Conservation (phyloP, 2,329 filamentous ascomycete species). For the Dactylonectria macrodidyma region DNA sequence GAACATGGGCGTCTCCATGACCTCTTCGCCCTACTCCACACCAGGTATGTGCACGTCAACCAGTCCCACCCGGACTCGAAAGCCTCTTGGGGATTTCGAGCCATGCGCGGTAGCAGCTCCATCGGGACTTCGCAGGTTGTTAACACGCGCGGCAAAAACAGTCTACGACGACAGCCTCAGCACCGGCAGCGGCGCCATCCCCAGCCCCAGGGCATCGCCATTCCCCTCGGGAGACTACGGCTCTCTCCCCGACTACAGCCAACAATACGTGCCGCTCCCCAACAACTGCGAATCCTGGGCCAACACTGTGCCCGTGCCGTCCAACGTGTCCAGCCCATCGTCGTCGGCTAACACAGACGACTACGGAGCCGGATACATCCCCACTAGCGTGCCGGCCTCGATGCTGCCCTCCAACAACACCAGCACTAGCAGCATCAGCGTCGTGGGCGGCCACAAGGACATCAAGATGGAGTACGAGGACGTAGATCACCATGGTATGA, state of each 20-base stretch:
- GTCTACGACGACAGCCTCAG: constrained; percentile 61
- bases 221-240: constrained; percentile 63
- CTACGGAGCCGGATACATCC: constrained; percentile 62
- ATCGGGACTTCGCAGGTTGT: not conserved
- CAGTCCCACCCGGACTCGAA: not conserved
- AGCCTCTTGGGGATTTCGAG: too few species aligned
- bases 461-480: constrained; percentile 60
- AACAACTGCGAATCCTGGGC: constrained; percentile 65
- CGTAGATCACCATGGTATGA: constrained; percentile 51
- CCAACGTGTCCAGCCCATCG: constrained; percentile 67
- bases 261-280: constrained; percentile 55
- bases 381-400: constrained; percentile 63
- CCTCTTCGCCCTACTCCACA: constrained; percentile 58
- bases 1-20: constrained; percentile 60
- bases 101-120: too few species aligned
- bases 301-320: constrained; percentile 60
- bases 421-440: constrained; percentile 48
- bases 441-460: constrained; percentile 52
- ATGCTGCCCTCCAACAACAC: constrained; percentile 56
- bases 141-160: constrained; percentile 39
- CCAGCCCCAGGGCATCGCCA: constrained; percentile 62
- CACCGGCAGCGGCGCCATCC: constrained; percentile 55
- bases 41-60: constrained; percentile 53
- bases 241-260: constrained; percentile 59
- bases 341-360: constrained; percentile 65